Base-by-base conservation (phyloP, 495 filamentous ascomycete species). In the Daldinia childiae region DNA sequence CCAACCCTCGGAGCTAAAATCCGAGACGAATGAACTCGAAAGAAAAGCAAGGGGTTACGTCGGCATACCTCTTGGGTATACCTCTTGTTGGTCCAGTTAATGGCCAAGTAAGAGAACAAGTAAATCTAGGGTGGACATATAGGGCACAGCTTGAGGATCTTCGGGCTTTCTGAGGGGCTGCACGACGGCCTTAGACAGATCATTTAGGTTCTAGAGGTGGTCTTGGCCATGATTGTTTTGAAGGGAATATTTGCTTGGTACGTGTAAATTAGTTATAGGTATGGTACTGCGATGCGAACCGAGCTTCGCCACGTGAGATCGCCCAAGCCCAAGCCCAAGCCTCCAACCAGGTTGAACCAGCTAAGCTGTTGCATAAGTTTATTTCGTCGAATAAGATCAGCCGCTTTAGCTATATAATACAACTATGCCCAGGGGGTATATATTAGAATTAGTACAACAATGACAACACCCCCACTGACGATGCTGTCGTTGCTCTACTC, bases 241-340 rank as follows among this genome's bases (percentile, higher is more conserved):
- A 62, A 43, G 58, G 45, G 56, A 66, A 45, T 21, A 24, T 55
- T 50, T 54, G 12, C 34, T 30, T 54, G 54, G 63, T 65, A 72
- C 64, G 69, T 72, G 69, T 72, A 72, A 56, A 54, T 52, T 24
- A 32, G 32, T 48, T 72, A 72, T 68, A 68, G 70, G 65, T 41
- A 64, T 57, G 17, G 38, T 58, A 21, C 34, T 52, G 64, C 64
- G 57, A 64, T 56, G 70, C 64, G 70, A 68, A 73, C 65, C 34
- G 70, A 54, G 59, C 70, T 65, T 48, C 50, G 70, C 70, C 70
- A 73, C 70, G 70, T 73, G 70, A 73, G 70, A 51, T 52, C 57
- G n/a, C n/a, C n/a, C n/a, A n/a, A n/a, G n/a, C n/a, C n/a, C n/a
- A n/a, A 24, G 41, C 55, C 70, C 60, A 68, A 65, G 60, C 59